phyloP scores from a whole-genome alignment of 225 moss, liverwort and hornwort species.

The Physcomitrellopsis africana region DNA sequence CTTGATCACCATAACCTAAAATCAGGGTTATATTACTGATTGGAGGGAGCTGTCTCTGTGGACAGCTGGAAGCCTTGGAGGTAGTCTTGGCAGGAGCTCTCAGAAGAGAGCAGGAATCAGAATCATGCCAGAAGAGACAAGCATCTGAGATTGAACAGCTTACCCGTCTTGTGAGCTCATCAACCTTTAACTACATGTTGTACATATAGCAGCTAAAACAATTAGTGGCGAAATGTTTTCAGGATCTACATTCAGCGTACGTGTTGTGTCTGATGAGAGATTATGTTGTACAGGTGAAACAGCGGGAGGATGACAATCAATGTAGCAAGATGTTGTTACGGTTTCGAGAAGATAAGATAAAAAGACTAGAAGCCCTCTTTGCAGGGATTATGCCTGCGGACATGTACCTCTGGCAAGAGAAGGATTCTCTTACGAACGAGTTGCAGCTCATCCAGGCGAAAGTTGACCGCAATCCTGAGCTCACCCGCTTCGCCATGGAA shows the following conservation, averaged over 20 bases:
- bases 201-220: neutral
- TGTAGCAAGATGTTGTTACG: constrained; percentile 74
- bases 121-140: constrained; percentile 44
- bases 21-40: neutral
- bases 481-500: constrained; percentile 98
- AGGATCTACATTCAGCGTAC: neutral
- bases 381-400: constrained; percentile 59
- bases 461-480: constrained; percentile 88
- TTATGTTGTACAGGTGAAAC: constrained; percentile 48
- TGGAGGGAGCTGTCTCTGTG: constrained; percentile 25
- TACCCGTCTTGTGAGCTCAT: constrained; percentile 52
- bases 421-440: constrained; percentile 66
- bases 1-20: neutral
- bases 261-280: constrained; percentile 27
- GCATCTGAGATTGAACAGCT: constrained; percentile 66
- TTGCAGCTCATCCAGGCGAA: constrained; percentile 70
- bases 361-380: constrained; percentile 55
- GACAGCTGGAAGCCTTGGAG: constrained; percentile 62
- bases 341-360: constrained; percentile 67
- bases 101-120: constrained; percentile 68
- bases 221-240: neutral
- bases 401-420: constrained; percentile 66
- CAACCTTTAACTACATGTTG: neutral
- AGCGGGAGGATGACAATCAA: constrained; percentile 65
- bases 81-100: constrained; percentile 61